A percentile compares a stretch with the other conserved stretches of the same genome.
Conservation (phyloP, 768 basidiomycete genomes). For the Auricularia sp. region DNA sequence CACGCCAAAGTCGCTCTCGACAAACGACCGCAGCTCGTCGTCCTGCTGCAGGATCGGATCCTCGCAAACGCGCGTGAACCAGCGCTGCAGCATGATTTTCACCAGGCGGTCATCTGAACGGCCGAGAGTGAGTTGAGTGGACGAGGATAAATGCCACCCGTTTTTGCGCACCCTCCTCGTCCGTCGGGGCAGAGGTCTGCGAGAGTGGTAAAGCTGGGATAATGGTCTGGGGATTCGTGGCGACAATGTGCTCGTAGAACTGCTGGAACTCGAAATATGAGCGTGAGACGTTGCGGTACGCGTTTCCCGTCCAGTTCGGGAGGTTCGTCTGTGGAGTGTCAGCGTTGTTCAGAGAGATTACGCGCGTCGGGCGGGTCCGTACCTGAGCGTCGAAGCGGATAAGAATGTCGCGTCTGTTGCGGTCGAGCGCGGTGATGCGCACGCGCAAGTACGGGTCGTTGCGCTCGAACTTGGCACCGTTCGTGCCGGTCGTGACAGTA, state of each 20-base stretch:
- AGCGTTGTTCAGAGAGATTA: too few relatives aligned
- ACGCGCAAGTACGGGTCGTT: slow-evolving; percentile 79
- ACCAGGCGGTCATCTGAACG: slow-evolving; percentile 82
- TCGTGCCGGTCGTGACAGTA: slow-evolving; percentile 48
- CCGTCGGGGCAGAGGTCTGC: slow-evolving; percentile 91
- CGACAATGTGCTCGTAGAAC: slow-evolving; percentile 82
- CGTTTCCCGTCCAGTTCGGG: slow-evolving; percentile 77
- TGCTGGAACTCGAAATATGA: slow-evolving; percentile 93
- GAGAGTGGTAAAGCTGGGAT: slow-evolving; percentile 92
- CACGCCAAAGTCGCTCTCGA: slow-evolving; percentile 93
- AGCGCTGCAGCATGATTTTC: slow-evolving; percentile 87
- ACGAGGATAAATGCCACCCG: neutral
- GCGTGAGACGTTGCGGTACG: slow-evolving; percentile 89
- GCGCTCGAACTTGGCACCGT: slow-evolving; percentile 66
- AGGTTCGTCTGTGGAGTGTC: slow-evolving; percentile 66
- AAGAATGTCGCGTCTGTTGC: slow-evolving; percentile 90
- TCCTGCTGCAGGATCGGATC: slow-evolving; percentile 81
- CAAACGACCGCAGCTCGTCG: slow-evolving; percentile 88
- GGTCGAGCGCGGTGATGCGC: slow-evolving; percentile 81
- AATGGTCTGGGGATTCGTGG: slow-evolving; percentile 92
- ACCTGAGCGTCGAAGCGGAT: slow-evolving; percentile 95
- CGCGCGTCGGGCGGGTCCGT: slow-evolving; percentile 15
- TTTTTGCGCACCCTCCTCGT: slow-evolving; percentile 59
- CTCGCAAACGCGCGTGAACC: slow-evolving; percentile 88
- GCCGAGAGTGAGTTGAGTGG: neutral